A percentile compares a stretch with the other conserved stretches of the same genome.
Evolutionary conservation across 2,329 filamentous ascomycete species (phyloP).

Genomic region (Rhinocladiella similis): DNA sequence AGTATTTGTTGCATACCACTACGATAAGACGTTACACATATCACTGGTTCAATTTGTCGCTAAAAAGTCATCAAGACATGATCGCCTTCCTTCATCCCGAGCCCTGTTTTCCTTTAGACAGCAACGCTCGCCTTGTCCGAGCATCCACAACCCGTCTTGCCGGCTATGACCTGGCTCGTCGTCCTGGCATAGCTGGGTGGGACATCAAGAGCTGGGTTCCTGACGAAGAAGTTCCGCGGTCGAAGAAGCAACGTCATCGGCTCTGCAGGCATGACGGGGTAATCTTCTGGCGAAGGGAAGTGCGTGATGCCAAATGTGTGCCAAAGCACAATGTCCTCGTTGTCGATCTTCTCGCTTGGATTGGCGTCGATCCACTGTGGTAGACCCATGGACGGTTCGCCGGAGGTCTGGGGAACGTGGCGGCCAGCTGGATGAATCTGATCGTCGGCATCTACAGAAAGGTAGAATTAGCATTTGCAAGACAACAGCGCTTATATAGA

Average conservation of each 20-base stretch:
- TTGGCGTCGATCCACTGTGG: constrained; percentile 74
- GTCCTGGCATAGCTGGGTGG: constrained; percentile 72
- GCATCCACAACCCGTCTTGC: constrained; percentile 35
- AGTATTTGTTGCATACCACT: neutral
- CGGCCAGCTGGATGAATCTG: constrained; percentile 83
- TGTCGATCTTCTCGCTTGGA: constrained; percentile 67
- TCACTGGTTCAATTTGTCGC: constrained; percentile 1
- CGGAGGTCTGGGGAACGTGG: constrained; percentile 84
- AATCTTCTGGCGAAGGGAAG: constrained; percentile 87
- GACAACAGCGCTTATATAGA: neutral
- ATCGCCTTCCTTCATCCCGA: neutral
- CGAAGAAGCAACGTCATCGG: constrained; percentile 78
- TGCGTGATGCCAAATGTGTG: constrained; percentile 91
- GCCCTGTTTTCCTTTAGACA: neutral
- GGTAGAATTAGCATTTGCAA: no score
- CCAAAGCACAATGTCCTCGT: constrained; percentile 88
- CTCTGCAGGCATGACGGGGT: constrained; percentile 86
- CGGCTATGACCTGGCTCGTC: constrained; percentile 65
- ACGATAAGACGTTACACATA: neutral
- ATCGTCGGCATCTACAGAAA: constrained; percentile 66
- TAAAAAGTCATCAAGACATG: neutral
- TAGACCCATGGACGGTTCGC: constrained; percentile 71
- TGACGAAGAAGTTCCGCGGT: constrained; percentile 78
- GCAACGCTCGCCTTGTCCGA: constrained; percentile 39
- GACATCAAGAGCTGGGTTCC: constrained; percentile 79